These are phyloP conservation scores for Candida endomychidarum DNA, from an alignment of 805 yeast species.

Conservation along the genomic window DNA sequence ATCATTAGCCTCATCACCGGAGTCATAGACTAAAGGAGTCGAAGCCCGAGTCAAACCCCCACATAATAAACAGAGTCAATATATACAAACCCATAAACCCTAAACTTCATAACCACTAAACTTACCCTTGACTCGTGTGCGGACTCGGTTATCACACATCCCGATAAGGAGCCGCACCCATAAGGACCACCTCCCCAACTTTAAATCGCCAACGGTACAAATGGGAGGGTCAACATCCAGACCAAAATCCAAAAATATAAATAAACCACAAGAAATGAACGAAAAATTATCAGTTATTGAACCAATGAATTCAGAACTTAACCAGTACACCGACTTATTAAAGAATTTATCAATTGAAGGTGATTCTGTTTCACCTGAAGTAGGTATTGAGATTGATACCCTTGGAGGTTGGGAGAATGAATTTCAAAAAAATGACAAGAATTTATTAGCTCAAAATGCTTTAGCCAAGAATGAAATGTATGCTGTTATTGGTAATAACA, in stretches of 20 bases:
- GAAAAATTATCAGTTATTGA: too few species aligned
- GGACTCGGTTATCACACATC: background rate
- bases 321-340: slow-evolving; percentile 12
- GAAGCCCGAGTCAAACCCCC: too few species aligned
- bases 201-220: background rate
- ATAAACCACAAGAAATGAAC: background rate
- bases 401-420: slow-evolving; percentile 47
- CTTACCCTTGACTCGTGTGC: too few species aligned
- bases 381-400: slow-evolving; percentile 18
- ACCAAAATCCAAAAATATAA: background rate
- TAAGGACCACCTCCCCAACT: background rate
- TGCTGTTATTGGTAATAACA: slow-evolving; percentile 40
- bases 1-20: too few species aligned
- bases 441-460: slow-evolving; percentile 53
- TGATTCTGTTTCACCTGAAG: slow-evolving; percentile 12
- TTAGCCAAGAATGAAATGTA: slow-evolving; percentile 49
- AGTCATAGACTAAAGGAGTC: too few species aligned
- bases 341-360: slow-evolving; percentile 16
- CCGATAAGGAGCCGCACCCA: background rate
- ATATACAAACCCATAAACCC: too few species aligned
- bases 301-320: background rate
- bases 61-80: too few species aligned
- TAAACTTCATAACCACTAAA: too few species aligned
- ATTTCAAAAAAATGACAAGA: slow-evolving; percentile 47
- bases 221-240: slow-evolving; percentile 15